A percentile compares a stretch with the other conserved stretches of the same genome.
Conservation (phyloP, 352 stramenopile species). For the Plasmopara muralis region DNA sequence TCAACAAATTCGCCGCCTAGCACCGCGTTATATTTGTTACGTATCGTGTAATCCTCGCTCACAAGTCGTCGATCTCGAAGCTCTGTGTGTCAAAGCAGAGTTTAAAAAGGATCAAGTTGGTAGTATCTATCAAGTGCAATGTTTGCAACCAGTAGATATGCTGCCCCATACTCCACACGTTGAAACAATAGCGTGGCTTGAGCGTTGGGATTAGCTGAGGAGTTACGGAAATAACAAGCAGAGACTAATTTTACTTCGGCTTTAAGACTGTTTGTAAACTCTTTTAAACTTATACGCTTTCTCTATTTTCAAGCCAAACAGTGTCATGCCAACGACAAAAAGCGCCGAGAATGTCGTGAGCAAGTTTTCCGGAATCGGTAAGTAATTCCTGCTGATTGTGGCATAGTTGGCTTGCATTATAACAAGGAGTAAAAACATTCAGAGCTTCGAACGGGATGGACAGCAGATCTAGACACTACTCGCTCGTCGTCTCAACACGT, state of each 20-base stretch:
- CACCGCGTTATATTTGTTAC: constrained; percentile 53
- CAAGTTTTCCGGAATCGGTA: background rate
- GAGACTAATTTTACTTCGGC: background rate
- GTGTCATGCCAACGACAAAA: background rate
- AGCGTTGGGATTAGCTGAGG: constrained; percentile 16
- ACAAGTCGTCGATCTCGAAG: constrained; percentile 50
- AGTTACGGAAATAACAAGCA: background rate
- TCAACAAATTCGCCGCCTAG: constrained; percentile 40
- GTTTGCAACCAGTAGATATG: constrained; percentile 71
- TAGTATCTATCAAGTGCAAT: constrained; percentile 32
- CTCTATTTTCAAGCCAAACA: background rate
- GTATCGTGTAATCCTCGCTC: constrained; percentile 73
- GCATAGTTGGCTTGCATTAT: background rate
- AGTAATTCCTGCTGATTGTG: background rate
- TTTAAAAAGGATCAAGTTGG: constrained; percentile 16
- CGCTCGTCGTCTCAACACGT: background rate
- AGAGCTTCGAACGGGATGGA: background rate
- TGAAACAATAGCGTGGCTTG: constrained; percentile 69
- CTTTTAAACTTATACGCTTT: too few species aligned
- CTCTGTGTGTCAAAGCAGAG: constrained; percentile 27
- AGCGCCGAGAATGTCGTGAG: background rate
- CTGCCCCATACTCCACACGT: constrained; percentile 74
- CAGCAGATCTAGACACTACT: background rate
- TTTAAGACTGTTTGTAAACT: background rate
- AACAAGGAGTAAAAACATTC: background rate